phyloP scores from a whole-genome alignment of 176 grass and related monocot genomes.

The Musa itinerans region DNA sequence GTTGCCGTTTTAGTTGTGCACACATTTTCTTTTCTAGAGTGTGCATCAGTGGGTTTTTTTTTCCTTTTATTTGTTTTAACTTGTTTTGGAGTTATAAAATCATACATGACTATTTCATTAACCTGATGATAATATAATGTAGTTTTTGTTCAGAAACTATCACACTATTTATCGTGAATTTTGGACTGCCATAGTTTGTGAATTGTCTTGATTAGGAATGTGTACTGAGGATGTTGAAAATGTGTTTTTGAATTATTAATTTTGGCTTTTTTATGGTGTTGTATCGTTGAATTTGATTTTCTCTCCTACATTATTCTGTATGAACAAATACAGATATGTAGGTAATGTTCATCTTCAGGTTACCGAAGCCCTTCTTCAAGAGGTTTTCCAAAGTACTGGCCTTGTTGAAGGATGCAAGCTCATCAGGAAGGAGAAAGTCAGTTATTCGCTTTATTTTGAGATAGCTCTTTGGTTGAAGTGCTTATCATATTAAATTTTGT shows the following conservation, averaged over 20 bases:
- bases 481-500: not conserved
- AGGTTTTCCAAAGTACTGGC: constrained; percentile 94
- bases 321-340: constrained; percentile 55
- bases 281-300: not conserved
- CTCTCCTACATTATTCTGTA: not conserved
- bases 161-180: not conserved
- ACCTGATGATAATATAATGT: too few relatives aligned
- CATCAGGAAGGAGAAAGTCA: constrained; percentile 95
- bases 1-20: not conserved
- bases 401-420: constrained; percentile 96
- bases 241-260: not conserved
- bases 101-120: too few relatives aligned
- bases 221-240: not conserved
- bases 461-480: not conserved
- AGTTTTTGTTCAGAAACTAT: too few relatives aligned
- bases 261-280: not conserved
- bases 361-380: constrained; percentile 61
- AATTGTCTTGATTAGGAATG: not conserved
- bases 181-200: not conserved
- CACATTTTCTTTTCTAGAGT: not conserved
- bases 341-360: constrained; percentile 92
- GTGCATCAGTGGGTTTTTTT: constrained; percentile 2
- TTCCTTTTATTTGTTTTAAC: not conserved
- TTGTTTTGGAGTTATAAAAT: not conserved
- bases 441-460: constrained; percentile 1